A percentile compares a stretch with the other conserved stretches of the same genome.
Evolutionary conservation across 108 stramenopile genomes (phyloP).

Genomic region (Skeletonema grethae): DNA sequence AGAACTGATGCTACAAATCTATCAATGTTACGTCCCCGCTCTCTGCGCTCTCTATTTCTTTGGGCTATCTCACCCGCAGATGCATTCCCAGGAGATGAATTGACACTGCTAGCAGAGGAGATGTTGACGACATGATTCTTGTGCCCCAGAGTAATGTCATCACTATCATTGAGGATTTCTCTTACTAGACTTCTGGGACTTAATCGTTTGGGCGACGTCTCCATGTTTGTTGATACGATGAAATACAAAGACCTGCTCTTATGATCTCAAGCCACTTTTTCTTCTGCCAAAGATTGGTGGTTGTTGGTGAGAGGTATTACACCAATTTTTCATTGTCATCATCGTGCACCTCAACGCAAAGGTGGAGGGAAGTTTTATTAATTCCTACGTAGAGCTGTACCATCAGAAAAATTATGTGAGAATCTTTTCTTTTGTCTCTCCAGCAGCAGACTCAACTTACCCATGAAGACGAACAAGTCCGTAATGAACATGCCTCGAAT

Average conservation of each 20-base stretch:
- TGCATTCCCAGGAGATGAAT: slow-evolving; percentile 9
- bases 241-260: not conserved
- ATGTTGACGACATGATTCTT: slow-evolving; percentile 11
- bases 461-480: not conserved
- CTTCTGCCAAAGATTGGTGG: too few relatives aligned
- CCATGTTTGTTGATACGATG: not conserved
- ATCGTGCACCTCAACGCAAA: too few relatives aligned
- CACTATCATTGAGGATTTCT: slow-evolving; percentile 27
- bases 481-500: slow-evolving; percentile 14
- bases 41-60: slow-evolving; percentile 10
- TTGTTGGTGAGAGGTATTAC: not conserved
- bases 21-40: slow-evolving; percentile 39
- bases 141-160: slow-evolving; percentile 13
- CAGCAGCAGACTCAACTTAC: too few relatives aligned
- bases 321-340: too few relatives aligned
- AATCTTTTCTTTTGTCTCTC: too few relatives aligned
- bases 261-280: not conserved
- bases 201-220: slow-evolving; percentile 14
- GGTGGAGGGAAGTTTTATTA: too few relatives aligned
- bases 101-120: slow-evolving; percentile 14
- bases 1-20: slow-evolving; percentile 41
- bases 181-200: slow-evolving; percentile 11
- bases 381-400: too few relatives aligned
- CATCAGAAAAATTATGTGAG: not conserved
- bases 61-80: not conserved